These are phyloP conservation scores for Trichomonas tenax DNA, from an alignment of 208 protist species.

Conservation along the genomic window DNA sequence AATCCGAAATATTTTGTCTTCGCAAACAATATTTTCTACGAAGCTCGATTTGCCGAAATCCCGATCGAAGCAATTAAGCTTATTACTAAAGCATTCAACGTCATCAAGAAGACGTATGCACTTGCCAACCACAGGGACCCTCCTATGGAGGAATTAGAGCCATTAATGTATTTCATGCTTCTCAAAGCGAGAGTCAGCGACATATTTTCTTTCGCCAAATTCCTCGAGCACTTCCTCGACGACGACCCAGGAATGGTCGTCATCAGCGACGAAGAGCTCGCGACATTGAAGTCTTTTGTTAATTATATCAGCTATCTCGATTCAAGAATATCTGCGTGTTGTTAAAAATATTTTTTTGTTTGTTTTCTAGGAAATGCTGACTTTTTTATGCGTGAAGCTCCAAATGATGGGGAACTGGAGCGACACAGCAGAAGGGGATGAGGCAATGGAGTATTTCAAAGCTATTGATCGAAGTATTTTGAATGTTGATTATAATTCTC, in stretches of 20 bases:
- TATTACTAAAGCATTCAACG: neutral
- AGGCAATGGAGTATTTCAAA: neutral
- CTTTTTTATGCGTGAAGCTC: neutral
- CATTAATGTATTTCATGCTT: neutral
- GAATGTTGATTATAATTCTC: neutral
- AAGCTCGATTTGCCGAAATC: neutral
- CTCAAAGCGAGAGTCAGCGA: neutral
- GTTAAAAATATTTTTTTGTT: neutral
- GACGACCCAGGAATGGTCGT: neutral
- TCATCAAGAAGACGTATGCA: neutral
- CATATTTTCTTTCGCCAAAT: neutral
- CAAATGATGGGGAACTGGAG: neutral
- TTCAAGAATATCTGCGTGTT: neutral
- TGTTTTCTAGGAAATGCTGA: neutral
- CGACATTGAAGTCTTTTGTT: neutral
- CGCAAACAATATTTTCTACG: neutral
- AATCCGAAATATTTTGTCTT: neutral
- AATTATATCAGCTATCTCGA: neutral
- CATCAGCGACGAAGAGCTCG: neutral
- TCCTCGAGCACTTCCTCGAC: neutral
- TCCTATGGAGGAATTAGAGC: neutral
- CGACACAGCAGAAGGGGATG: neutral
- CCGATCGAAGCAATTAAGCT: neutral
- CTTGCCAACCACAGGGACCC: neutral
- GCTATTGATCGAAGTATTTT: neutral